Base-by-base conservation (phyloP, 768 basidiomycete genomes). In the Chalciporus sphaerocephalus region DNA sequence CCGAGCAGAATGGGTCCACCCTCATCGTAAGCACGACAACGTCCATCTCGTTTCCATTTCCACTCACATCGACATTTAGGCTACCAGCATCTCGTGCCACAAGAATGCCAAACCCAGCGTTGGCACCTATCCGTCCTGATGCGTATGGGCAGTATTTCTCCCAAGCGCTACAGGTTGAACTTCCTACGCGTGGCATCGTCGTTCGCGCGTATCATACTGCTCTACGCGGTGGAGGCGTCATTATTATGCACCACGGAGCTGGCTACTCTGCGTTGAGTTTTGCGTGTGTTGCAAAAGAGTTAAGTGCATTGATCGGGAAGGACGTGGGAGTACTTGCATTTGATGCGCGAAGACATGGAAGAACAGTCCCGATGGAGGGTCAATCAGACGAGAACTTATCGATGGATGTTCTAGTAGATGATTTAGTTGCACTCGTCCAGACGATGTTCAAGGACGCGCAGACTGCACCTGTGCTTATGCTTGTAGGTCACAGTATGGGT, bases 401-500 rank as follows among this genome's bases (percentile, higher is more conserved):
- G 0, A 80, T 96, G 47, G 75, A 79, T 13, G 77, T 80, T 0
- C 76, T 97, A 15, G 74, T 84, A 0, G 61, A 73, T 4, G 96
- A 98, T 63, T 74, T 97, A 35, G 69, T 81, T n/a, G 77, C 74
- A 3, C 68, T 94, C 4, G 47, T 97, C 6, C 68, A 75, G 54
- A 74, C 78, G 1, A 57, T 95, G 2, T 97, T 85, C 56, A 81
- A 87, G 0, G 75, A 85, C 38, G 72, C 81, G 0, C 59, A 67
- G 6, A 57, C 64, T 4, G 75, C 87, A 5, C 93, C 95, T 1
- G 79, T 82, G 0, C 59, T 97, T 11, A 62, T 97, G 53, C 76
- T 96, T 6, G 76, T 96, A 8, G 96, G 96, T 0, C 96, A 99
- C 61, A 94, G 91, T 47, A 95, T 99, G 87, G 96, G 96, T 12